Evolutionary conservation across 108 stramenopile genomes (phyloP), one percentile per base, ranked within the genome.

Genomic region (Skeletonema potamos): DNA sequence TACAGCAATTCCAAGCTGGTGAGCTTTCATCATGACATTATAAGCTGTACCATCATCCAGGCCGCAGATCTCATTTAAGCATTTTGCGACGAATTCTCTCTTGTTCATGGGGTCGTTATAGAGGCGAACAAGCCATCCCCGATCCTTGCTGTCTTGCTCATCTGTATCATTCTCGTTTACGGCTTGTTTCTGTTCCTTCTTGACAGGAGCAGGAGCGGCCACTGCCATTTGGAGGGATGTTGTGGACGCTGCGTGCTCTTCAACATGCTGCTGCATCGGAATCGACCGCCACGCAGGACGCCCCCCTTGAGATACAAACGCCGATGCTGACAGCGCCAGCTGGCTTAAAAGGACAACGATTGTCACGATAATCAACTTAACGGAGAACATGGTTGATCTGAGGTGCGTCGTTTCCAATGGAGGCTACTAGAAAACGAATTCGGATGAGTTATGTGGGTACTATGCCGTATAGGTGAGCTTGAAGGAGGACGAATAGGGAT

Each of bases 71-170:
- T 84, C 74, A 8, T 55, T 70, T 44, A 91, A 77, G 39, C 87
- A 88, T 7, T 77, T 60, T 1, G 90, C 86, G 2, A 91, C 90
- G 76, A 86, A 88, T 77, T 88, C 87, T 43, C 90, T 73, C 59
- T 88, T 88, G 82, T 91, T 91, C 74, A 85, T 83, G 12, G 90
- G 86, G 54, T 91, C 90, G 66, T 91, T 91, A 58, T 70, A 91
- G 3, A 91, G 71, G 0, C 86, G 86, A 10, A 91, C 81, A 27
- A 72, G 73, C 90, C 90, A 91, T 44, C 77, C 71, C 0, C 66
- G 72, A 34, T 74, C 79, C 30, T 62, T 81, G 20, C 32, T 20
- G 27, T 33, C 30, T n/a, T 57, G 18, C 36, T 18, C 62, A 12
- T 60, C 67, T 57, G 22, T 58, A 22, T 60, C 61, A 28, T 33